phyloP scores from a whole-genome alignment of 2,329 filamentous ascomycete genomes.

The Colletotrichum sp. region DNA sequence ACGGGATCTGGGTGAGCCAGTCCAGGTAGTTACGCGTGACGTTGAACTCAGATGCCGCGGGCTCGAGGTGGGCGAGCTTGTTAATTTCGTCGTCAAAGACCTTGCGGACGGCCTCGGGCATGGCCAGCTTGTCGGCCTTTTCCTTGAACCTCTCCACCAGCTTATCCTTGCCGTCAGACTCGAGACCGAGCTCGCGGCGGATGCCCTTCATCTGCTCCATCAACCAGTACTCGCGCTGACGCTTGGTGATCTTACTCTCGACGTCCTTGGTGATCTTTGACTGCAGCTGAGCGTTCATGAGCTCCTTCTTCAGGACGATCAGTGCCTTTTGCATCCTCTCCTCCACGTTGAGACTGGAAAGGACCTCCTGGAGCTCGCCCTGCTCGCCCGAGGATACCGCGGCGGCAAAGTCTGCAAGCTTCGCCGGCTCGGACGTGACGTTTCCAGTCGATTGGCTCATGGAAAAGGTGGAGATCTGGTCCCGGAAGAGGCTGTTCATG shows the following conservation, averaged over 20 bases:
- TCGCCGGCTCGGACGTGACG: conserved; percentile 91
- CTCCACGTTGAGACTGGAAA: conserved; percentile 89
- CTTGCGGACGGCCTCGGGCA: conserved; percentile 96
- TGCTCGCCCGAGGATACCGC: conserved; percentile 95
- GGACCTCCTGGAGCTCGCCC: conserved; percentile 88
- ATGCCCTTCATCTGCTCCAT: conserved; percentile 99
- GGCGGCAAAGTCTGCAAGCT: conserved; percentile 95
- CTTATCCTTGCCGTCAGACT: conserved; percentile 98
- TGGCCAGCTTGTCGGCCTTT: conserved; percentile 89
- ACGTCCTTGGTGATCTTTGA: conserved; percentile 98
- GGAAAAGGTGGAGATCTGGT: conserved; percentile 96
- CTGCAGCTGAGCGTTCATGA: conserved; percentile 97
- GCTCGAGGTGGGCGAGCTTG: conserved; percentile 94
- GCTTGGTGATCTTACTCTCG: conserved; percentile 95
- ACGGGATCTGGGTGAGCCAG: conserved; percentile 98
- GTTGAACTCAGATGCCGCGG: conserved; percentile 96
- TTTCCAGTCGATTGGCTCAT: conserved; percentile 96
- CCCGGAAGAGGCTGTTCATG: conserved; percentile 92
- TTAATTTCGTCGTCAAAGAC: conserved; percentile 98
- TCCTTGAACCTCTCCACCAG: conserved; percentile 97
- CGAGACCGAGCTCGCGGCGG: conserved; percentile 90
- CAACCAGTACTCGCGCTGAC: conserved; percentile 96
- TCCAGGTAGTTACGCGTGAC: conserved; percentile 98
- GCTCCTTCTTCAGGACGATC: conserved; percentile 93
- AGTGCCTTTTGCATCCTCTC: conserved; percentile 91